These are phyloP conservation scores for Isabelozyma heimii DNA, from an alignment of 805 yeast genomes.

Conservation along the genomic window DNA sequence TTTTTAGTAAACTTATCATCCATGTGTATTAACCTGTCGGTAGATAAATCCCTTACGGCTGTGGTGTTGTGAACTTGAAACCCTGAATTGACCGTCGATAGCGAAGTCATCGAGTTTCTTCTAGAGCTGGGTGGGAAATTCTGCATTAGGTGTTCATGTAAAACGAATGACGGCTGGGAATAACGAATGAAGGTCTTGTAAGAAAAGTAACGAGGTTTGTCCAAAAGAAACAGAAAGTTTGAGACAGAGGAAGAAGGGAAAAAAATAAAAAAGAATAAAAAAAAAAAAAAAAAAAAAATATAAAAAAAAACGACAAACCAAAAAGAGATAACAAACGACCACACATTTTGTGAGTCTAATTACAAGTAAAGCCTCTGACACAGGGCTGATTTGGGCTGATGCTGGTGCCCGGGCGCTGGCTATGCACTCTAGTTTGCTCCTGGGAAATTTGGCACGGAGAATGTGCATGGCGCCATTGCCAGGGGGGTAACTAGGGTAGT, in stretches of 20 bases:
- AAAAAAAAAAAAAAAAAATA: no score
- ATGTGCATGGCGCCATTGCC: neutral
- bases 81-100: conserved; percentile 14
- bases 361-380: neutral
- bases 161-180: neutral
- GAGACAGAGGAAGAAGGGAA: neutral
- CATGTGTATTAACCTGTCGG: conserved; percentile 35
- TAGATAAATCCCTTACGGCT: conserved; percentile 31
- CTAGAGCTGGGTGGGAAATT: conserved; percentile 13
- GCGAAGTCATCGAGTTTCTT: conserved; percentile 31
- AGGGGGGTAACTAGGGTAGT: neutral
- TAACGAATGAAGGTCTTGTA: neutral
- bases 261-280: no score
- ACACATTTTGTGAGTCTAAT: neutral
- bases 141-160: neutral
- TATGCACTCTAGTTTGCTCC: no score
- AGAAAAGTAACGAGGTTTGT: neutral
- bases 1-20: conserved; percentile 41
- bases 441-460: no score
- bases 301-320: no score
- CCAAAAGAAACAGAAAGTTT: no score
- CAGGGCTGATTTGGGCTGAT: no score
- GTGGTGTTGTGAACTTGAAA: neutral
- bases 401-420: no score
- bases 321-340: neutral